A percentile compares a stretch with the other conserved stretches of the same genome.
Evolutionary conservation across 768 basidiomycete species (phyloP).

Genomic region (Lentinula sp.): DNA sequence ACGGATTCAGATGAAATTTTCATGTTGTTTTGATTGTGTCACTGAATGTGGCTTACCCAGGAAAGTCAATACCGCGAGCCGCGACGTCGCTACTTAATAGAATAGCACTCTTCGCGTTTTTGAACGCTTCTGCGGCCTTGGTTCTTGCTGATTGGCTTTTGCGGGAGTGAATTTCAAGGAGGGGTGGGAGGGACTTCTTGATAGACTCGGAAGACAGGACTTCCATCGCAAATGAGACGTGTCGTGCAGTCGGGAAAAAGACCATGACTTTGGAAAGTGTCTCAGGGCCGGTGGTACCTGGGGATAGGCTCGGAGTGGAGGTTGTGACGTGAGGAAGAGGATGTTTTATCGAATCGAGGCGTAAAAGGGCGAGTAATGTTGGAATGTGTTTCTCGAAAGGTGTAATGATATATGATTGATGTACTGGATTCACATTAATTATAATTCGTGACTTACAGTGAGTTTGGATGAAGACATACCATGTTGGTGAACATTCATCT

Average conservation of each 20-base stretch:
- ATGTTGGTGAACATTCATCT: conserved; percentile 56
- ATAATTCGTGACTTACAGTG: neutral
- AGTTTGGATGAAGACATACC: conserved; percentile 23
- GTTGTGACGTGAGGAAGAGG: conserved; percentile 5
- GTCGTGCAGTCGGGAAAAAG: conserved; percentile 65
- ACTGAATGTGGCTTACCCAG: conserved; percentile 30
- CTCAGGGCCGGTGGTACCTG: conserved; percentile 4
- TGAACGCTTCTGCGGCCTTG: conserved; percentile 45
- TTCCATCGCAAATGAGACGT: conserved; percentile 35
- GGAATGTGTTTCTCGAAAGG: conserved; percentile 36
- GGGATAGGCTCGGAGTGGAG: conserved; percentile 4
- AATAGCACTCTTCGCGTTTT: conserved; percentile 33
- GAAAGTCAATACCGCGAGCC: conserved; percentile 66
- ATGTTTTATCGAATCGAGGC: conserved; percentile 24
- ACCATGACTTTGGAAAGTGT: conserved; percentile 41
- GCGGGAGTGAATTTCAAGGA: conserved; percentile 54
- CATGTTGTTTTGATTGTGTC: neutral
- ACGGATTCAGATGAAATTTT: neutral
- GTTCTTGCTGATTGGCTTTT: conserved; percentile 43
- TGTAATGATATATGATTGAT: conserved; percentile 38
- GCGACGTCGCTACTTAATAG: conserved; percentile 52
- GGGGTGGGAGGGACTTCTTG: conserved; percentile 23
- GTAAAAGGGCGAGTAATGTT: conserved; percentile 31
- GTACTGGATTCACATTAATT: conserved; percentile 21
- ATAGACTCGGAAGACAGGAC: conserved; percentile 23